Conservation (phyloP, 805 yeast genomes). For the Ogataea nonfermentans region DNA sequence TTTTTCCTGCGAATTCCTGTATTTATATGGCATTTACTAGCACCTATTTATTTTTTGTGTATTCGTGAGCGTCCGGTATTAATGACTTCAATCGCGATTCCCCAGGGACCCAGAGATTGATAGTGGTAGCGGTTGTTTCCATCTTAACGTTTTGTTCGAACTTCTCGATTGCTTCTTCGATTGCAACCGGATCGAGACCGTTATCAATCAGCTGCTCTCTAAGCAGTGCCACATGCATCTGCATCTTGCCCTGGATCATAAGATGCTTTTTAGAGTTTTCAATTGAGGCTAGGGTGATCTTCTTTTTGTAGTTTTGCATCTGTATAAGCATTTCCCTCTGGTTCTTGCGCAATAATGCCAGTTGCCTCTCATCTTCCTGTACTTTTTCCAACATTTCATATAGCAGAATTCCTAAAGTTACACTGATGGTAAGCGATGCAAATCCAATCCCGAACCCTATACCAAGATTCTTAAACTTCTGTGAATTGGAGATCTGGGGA, state of each 20-base stretch:
- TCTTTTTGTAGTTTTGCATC: constrained; percentile 48
- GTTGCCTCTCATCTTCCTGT: constrained; percentile 26
- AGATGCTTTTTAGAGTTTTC: constrained; percentile 49
- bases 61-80: constrained; percentile 61
- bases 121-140: constrained; percentile 53
- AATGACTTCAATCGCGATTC: constrained; percentile 45
- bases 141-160: constrained; percentile 59
- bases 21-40: constrained; percentile 2
- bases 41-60: constrained; percentile 41
- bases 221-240: constrained; percentile 63
- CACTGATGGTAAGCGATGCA: constrained; percentile 15
- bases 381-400: constrained; percentile 22
- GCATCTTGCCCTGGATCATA: constrained; percentile 56
- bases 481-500: constrained; percentile 3
- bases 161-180: constrained; percentile 51
- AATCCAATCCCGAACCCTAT: constrained; percentile 20
- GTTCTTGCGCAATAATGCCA: constrained; percentile 23
- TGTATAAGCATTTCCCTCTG: constrained; percentile 44
- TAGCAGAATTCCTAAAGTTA: constrained; percentile 13
- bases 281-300: constrained; percentile 49
- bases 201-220: constrained; percentile 57
- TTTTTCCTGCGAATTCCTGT: constrained; percentile 15
- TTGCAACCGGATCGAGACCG: constrained; percentile 56
- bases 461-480: constrained; percentile 13
- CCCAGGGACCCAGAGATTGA: constrained; percentile 63